Evolutionary conservation across 441 rosid genomes (phyloP), one percentile per base, ranked within the genome.

Genomic region (Populus hybrid): DNA sequence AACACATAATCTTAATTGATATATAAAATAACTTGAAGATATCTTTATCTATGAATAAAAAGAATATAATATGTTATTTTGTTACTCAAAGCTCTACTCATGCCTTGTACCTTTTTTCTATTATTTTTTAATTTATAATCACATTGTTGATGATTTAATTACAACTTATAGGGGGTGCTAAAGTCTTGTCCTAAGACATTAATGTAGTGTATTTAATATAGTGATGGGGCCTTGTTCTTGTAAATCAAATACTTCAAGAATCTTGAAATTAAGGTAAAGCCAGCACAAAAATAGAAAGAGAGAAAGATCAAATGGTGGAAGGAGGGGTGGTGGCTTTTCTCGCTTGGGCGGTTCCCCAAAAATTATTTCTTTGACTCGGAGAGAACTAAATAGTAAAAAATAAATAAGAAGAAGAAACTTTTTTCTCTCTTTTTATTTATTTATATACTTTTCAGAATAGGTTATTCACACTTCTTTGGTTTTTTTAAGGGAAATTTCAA

Each of bases 351-450:
- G 61, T 81, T 84, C 85, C 71, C 78, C 32, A 42, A 72, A 67
- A 75, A 79, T 78, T 70, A 77, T 80, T 84, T 86, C 82, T 85
- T 86, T 87, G 86, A 84, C 86, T 82, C 85, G 42, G 84, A 24
- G 19, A 50, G 57, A 50, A 50, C n/a, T 4, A 50, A 50, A 50
- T 14, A 50, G 57, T 50, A 0, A 50, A 50, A 5, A 50, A 50
- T 5, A 50, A 14, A 50, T 14, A 50, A 4, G 57, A 50, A 50
- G 0, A 50, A 14, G 3, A 2, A 28, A 30, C 32, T 30, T 30
- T 30, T 30, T 30, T 30, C 32, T 30, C 32, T 0, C 7, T 50
- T 46, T 46, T 40, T 46, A 40, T 10, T 40, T 46, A 46, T 12
- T 12, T 42, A 42, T 42, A 42, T 12, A 42, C 53, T 42, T 3